These are phyloP conservation scores for Vanderwaltozyma yarrowii DNA, from an alignment of 805 yeast genomes.

Conservation along the genomic window DNA sequence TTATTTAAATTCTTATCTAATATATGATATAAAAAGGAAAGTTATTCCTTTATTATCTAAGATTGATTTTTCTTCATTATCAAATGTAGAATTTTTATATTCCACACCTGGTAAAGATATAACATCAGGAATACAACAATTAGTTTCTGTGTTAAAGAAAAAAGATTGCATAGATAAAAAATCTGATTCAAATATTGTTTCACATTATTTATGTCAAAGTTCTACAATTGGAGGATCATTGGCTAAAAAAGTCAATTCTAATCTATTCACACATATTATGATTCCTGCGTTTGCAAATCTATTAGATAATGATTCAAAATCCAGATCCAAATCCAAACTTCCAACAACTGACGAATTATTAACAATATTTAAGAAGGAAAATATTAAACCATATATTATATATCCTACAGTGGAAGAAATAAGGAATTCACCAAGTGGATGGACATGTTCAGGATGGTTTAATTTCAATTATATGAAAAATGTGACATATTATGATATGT, in stretches of 20 bases:
- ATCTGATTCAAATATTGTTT: too few relatives aligned
- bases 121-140: conserved; percentile 19
- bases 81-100: conserved; percentile 37
- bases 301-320: neutral
- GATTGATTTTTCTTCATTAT: conserved; percentile 29
- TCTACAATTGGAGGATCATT: conserved; percentile 26
- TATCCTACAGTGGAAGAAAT: conserved; percentile 23
- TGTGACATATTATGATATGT: conserved; percentile 8
- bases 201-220: conserved; percentile 28
- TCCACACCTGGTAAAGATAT: conserved; percentile 41
- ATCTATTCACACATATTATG: conserved; percentile 19
- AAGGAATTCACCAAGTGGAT: conserved; percentile 12
- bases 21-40: conserved; percentile 21
- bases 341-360: conserved; percentile 1
- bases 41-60: conserved; percentile 19
- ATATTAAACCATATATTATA: conserved; percentile 15
- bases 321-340: neutral
- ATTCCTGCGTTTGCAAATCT: conserved; percentile 13
- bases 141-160: conserved; percentile 4
- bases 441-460: conserved; percentile 23
- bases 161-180: neutral
- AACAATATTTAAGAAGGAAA: neutral
- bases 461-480: conserved; percentile 16
- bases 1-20: conserved; percentile 38
- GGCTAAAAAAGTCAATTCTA: conserved; percentile 7